Percentiles rank a stretch among this genome's conserved stretches.
phyloP scores from a whole-genome alignment of 805 yeast genomes.

The Cyberlindnera euphorbiae region DNA sequence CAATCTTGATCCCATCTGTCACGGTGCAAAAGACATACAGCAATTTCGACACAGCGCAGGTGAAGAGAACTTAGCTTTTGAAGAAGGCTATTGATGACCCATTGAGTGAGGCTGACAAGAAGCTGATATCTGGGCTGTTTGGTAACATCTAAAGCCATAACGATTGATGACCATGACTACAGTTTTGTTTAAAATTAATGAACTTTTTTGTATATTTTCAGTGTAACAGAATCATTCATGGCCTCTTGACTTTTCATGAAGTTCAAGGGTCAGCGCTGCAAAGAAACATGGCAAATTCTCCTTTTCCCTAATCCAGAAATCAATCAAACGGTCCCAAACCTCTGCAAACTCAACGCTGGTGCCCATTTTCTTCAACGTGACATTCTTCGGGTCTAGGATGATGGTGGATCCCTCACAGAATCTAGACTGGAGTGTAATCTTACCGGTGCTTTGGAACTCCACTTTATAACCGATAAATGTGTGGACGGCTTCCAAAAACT shows the following conservation, averaged over 20 bases:
- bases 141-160: conserved; percentile 3
- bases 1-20: conserved; percentile 26
- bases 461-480: conserved; percentile 67
- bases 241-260: conserved; percentile 32
- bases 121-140: conserved; percentile 14
- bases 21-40: conserved; percentile 13
- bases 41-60: conserved; percentile 22
- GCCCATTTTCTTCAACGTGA: conserved; percentile 41
- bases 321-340: conserved; percentile 38
- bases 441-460: conserved; percentile 56
- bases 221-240: no score
- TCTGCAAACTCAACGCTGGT: conserved; percentile 33
- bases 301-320: conserved; percentile 63
- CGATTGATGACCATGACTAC: no score
- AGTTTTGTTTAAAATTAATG: no score
- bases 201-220: no score
- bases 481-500: conserved; percentile 63
- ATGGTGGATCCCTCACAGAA: conserved; percentile 41
- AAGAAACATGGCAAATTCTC: conserved; percentile 73
- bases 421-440: conserved; percentile 51
- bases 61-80: conserved; percentile 18
- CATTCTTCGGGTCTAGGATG: conserved; percentile 51
- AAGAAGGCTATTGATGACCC: conserved; percentile 12
- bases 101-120: conserved; percentile 17
- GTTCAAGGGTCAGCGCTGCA: conserved; percentile 64